phyloP scores from a whole-genome alignment of 768 basidiomycete genomes.

The Saitozyma podzolica region DNA sequence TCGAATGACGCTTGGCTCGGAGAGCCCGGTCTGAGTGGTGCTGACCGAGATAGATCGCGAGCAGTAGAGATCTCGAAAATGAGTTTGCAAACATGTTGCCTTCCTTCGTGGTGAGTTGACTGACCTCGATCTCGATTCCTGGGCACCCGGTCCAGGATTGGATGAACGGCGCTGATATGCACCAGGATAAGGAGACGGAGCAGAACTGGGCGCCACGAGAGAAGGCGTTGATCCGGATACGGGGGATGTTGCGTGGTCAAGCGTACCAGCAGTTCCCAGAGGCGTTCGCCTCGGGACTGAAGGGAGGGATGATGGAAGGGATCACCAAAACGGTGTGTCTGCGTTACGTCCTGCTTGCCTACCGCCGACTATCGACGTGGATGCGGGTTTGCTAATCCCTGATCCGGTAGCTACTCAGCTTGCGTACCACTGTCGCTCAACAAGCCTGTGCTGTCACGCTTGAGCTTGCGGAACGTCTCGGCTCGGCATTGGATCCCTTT shows the following conservation, averaged over 20 bases:
- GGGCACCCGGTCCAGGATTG: not conserved
- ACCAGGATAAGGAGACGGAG: constrained; percentile 91
- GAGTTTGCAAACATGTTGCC: constrained; percentile 80
- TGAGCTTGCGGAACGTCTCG: constrained; percentile 71
- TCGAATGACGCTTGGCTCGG: not conserved
- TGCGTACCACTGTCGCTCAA: constrained; percentile 84
- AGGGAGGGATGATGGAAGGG: constrained; percentile 74
- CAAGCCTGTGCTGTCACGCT: constrained; percentile 74
- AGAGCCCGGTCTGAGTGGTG: not conserved
- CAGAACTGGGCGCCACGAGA: constrained; percentile 91
- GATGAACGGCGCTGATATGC: not conserved
- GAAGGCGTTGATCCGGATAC: constrained; percentile 69
- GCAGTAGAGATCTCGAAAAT: constrained; percentile 75
- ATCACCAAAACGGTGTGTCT: constrained; percentile 77
- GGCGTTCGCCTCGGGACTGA: constrained; percentile 71
- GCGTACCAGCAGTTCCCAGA: constrained; percentile 73
- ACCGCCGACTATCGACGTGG: not conserved
- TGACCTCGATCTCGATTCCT: constrained; percentile 2
- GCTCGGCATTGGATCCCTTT: constrained; percentile 70
- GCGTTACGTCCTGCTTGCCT: not conserved
- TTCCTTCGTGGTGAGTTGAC: constrained; percentile 67
- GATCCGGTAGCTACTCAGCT: constrained; percentile 69
- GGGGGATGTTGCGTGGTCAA: constrained; percentile 87
- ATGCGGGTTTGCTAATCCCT: not conserved
- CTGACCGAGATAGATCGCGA: constrained; percentile 62